Conservation (phyloP, 306 rosid genomes). For the Citrullus colocynthis region DNA sequence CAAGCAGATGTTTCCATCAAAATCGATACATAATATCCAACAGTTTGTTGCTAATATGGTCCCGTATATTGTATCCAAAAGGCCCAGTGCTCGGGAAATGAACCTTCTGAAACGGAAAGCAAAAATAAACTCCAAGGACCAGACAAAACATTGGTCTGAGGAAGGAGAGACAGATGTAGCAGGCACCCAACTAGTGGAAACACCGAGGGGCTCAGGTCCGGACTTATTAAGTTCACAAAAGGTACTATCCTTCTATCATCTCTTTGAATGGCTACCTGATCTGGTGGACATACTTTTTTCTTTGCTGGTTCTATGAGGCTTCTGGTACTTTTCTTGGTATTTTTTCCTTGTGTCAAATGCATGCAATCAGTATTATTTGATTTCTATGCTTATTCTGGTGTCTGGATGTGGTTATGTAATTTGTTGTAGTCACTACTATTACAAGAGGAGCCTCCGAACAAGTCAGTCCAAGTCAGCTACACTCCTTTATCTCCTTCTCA, state of each 20-base stretch:
- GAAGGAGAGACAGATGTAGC: constrained; percentile 59
- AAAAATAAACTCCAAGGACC: constrained; percentile 79
- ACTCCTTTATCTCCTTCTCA: too few relatives aligned
- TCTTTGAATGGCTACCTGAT: background rate
- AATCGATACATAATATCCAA: constrained; percentile 64
- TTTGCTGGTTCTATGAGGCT: background rate
- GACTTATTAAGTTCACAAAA: constrained; percentile 43
- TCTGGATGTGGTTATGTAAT: background rate
- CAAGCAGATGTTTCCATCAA: constrained; percentile 53
- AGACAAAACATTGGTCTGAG: constrained; percentile 67
- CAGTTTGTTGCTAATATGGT: constrained; percentile 84
- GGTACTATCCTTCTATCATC: constrained; percentile 30
- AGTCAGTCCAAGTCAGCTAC: too few relatives aligned
- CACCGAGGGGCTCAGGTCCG: constrained; percentile 35
- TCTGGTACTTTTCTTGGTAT: background rate
- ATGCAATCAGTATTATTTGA: background rate
- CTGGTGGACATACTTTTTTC: background rate
- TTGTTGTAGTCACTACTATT: background rate
- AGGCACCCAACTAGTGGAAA: constrained; percentile 30
- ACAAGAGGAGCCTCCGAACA: background rate
- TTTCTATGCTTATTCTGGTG: background rate
- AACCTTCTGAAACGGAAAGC: constrained; percentile 95
- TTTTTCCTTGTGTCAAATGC: background rate
- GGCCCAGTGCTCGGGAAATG: constrained; percentile 90
- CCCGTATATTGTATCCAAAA: constrained; percentile 66